phyloP scores from a whole-genome alignment of 805 yeast species.

The Pichia cephalocereana region DNA sequence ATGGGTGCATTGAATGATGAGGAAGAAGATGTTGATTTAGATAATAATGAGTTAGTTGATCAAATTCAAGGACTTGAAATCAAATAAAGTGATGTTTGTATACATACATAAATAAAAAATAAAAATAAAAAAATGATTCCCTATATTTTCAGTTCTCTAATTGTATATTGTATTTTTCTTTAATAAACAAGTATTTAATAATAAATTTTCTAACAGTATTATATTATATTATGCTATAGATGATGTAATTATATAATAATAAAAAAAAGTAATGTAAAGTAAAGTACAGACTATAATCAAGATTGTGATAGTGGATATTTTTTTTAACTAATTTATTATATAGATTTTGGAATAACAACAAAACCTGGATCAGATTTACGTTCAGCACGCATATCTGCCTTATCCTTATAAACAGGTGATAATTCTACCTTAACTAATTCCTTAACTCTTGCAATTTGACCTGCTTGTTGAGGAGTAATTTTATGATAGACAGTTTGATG shows the following conservation, averaged over 20 bases:
- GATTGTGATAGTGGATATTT: not conserved
- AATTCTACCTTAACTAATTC: slow-evolving; percentile 80
- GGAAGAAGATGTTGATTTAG: not conserved
- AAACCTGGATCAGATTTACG: slow-evolving; percentile 65
- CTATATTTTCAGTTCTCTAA: not conserved
- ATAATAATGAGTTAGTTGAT: not conserved
- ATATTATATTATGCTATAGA: too few species aligned
- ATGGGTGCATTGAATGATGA: slow-evolving; percentile 16
- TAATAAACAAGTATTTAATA: too few species aligned
- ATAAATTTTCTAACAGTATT: too few species aligned
- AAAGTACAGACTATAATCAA: not conserved
- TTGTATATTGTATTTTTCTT: not conserved
- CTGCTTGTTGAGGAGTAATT: slow-evolving; percentile 75
- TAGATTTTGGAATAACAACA: slow-evolving; percentile 21
- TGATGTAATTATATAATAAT: not conserved
- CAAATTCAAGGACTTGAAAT: not conserved
- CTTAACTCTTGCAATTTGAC: slow-evolving; percentile 72
- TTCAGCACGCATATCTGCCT: slow-evolving; percentile 39
- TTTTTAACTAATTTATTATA: too few species aligned
- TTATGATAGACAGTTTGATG: slow-evolving; percentile 65
- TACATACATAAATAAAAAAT: not conserved
- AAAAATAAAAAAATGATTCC: not conserved
- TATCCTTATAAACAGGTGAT: slow-evolving; percentile 43
- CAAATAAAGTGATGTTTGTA: not conserved
- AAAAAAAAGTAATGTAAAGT: not conserved